phyloP scores from a whole-genome alignment of 1,284 basidiomycete genomes.

The Acaromyces ingoldii region DNA sequence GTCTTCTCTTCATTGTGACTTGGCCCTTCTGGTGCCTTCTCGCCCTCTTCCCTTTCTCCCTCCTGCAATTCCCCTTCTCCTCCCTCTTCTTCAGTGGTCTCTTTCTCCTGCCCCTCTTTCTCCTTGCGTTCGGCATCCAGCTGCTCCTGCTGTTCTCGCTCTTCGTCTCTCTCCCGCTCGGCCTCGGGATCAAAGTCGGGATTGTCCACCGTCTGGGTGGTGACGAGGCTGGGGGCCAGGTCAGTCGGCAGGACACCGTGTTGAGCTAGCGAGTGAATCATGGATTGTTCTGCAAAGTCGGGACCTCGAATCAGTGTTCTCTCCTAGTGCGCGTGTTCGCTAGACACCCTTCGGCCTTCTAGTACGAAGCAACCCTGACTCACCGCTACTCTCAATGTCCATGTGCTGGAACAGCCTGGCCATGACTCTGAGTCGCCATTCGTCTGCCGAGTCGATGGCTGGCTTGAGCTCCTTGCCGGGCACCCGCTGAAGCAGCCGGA shows the following conservation, averaged over 20 bases:
- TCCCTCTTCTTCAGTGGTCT: slow-evolving; percentile 2
- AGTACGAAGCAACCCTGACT: slow-evolving; percentile 7
- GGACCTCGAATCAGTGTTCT: background rate
- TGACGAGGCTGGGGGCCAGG: slow-evolving; percentile 44
- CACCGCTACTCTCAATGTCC: slow-evolving; percentile 43
- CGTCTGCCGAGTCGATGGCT: slow-evolving; percentile 32
- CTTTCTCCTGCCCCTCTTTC: slow-evolving; percentile 7
- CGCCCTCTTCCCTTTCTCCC: background rate
- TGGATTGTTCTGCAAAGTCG: slow-evolving; percentile 36
- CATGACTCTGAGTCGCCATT: slow-evolving; percentile 47
- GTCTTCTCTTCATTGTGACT: too few species aligned
- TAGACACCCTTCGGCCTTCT: background rate
- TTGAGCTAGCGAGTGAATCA: slow-evolving; percentile 48
- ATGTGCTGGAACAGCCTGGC: slow-evolving; percentile 50
- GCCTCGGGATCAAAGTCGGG: slow-evolving; percentile 44
- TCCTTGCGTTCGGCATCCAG: too few species aligned
- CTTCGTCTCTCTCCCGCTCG: slow-evolving; percentile 10
- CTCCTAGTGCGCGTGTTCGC: background rate
- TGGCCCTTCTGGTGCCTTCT: slow-evolving; percentile 3
- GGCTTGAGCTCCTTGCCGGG: slow-evolving; percentile 28
- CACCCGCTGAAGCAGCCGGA: slow-evolving; percentile 25
- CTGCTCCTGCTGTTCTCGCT: slow-evolving; percentile 9
- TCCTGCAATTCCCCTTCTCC: background rate
- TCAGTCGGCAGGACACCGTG: slow-evolving; percentile 48
- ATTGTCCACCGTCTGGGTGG: slow-evolving; percentile 46